phyloP scores from a whole-genome alignment of 164 flowering plant genomes.

The Tetrastigma voinierianum region DNA sequence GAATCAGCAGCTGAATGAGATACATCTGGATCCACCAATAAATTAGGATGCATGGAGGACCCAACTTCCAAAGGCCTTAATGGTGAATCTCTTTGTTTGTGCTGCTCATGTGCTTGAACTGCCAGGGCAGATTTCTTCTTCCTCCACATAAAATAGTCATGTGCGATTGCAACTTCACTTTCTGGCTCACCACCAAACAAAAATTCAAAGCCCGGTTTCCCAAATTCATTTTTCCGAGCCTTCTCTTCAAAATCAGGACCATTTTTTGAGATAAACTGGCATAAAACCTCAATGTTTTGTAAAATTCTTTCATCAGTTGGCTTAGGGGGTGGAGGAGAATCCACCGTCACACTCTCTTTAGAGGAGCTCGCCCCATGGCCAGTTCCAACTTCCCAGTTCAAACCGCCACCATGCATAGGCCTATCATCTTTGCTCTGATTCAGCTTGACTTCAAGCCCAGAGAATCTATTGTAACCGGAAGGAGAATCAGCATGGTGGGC shows the following conservation, averaged over 20 bases:
- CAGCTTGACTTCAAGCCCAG: slow-evolving; percentile 11
- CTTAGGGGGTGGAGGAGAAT: slow-evolving; percentile 42
- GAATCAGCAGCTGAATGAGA: slow-evolving; percentile 57
- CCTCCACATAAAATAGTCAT: slow-evolving; percentile 52
- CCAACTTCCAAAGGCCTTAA: slow-evolving; percentile 17
- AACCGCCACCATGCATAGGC: not conserved
- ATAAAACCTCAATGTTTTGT: slow-evolving; percentile 41
- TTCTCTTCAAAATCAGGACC: slow-evolving; percentile 48
- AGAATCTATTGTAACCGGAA: slow-evolving; percentile 5
- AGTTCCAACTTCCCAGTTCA: slow-evolving; percentile 13
- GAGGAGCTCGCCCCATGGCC: slow-evolving; percentile 12
- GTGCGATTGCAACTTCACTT: slow-evolving; percentile 53
- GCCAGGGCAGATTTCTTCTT: slow-evolving; percentile 35
- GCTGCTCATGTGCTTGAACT: slow-evolving; percentile 7
- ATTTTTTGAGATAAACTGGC: slow-evolving; percentile 49
- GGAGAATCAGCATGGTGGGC: slow-evolving; percentile 1
- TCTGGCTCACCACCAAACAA: slow-evolving; percentile 61
- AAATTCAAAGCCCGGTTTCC: slow-evolving; percentile 49
- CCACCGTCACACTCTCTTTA: slow-evolving; percentile 6
- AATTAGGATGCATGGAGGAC: slow-evolving; percentile 12
- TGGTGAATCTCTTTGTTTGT: slow-evolving; percentile 13
- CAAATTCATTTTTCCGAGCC: slow-evolving; percentile 32
- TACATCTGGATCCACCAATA: slow-evolving; percentile 18
- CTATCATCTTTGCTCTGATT: slow-evolving; percentile 8
- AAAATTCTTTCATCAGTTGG: slow-evolving; percentile 37